Evolutionary conservation across 139 green algal genomes (phyloP).

Genomic region (Prasinococcaceae sp.): DNA sequence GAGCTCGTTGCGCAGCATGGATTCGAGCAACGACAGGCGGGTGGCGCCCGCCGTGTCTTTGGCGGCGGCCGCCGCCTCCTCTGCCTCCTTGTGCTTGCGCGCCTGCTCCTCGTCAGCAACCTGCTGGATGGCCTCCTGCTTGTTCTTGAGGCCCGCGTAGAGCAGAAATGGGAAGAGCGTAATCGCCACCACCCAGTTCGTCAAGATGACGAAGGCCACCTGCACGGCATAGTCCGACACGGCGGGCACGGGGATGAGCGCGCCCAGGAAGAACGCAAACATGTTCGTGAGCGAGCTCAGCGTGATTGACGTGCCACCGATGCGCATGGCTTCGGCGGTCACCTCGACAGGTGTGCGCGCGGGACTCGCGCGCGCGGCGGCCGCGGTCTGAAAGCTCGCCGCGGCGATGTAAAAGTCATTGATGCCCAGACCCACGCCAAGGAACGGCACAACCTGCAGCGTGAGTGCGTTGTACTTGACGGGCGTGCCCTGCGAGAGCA

Average conservation of each 20-base stretch:
- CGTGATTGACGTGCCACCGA: neutral
- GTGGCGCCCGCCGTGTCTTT: no score
- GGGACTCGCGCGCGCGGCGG: no score
- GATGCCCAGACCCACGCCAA: conserved; percentile 9
- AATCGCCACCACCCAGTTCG: conserved; percentile 1
- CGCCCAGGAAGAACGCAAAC: conserved; percentile 2
- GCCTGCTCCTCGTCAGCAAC: no score
- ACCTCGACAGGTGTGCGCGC: neutral
- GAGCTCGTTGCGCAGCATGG: no score
- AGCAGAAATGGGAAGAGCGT: conserved; percentile 3
- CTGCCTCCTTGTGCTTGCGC: no score
- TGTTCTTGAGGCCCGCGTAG: no score
- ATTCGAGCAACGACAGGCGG: no score
- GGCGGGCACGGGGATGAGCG: neutral
- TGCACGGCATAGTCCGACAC: conserved; percentile 2
- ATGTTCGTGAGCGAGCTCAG: conserved; percentile 1
- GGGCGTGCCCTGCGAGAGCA: neutral
- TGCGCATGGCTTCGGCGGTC: neutral
- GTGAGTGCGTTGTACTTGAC: conserved; percentile 10
- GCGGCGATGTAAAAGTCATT: conserved; percentile 18
- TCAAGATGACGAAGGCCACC: neutral
- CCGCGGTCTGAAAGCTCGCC: no score
- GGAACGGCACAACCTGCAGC: conserved; percentile 11
- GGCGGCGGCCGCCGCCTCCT: no score
- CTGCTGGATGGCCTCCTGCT: no score